Base-by-base conservation (phyloP, 2,329 filamentous ascomycete genomes). In the Didymella keratinophila region DNA sequence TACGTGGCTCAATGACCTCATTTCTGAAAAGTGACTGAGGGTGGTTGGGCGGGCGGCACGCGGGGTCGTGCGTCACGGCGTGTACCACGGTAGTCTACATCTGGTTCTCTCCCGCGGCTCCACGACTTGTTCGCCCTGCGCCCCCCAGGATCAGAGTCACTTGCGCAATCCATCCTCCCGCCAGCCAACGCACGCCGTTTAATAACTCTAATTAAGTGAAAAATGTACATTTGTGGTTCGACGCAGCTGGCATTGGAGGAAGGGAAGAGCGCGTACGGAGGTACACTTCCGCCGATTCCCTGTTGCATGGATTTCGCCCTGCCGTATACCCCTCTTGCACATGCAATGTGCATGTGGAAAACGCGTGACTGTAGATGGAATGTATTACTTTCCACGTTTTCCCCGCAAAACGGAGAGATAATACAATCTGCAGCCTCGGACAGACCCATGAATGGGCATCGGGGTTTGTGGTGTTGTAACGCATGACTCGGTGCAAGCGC, bases 111-210 rank as follows among this genome's bases (percentile, higher is more conserved):
- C n/a, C 56, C 52, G 47, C 52, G 42, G 52, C 51, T 52, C 51
- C 46, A 47, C 16, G 34, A 49, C 41, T 32, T 54, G 39, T 16
- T 59, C 46, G 56, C 56, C 46, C 34, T 59, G 43, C 36, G 51
- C 56, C 46, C 46, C n/a, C 49, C 28, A 48, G 36, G 51, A 47
- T 47, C 51, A 27, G 27, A 59, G 34, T 44, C 50, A 53, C 50
- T 58, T 58, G 56, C 56, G 56, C 56, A 43, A 59, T 52, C 21
- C 39, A 47, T 51, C 50, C 56, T 58, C 41, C 56, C 50, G 56
- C 27, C 50, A 58, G 56, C 56, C 56, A 58, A 54, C 56, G 28
- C 34, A 44, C 50, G 41, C 50, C 50, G 34, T 53, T 54, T 54
- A 51, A 58, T 54, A 48, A 50, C 44, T 27, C 23, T 43, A 52